These are phyloP conservation scores for Lignosus rhinocerotis DNA, from an alignment of 1,284 basidiomycete genomes.

Conservation along the genomic window DNA sequence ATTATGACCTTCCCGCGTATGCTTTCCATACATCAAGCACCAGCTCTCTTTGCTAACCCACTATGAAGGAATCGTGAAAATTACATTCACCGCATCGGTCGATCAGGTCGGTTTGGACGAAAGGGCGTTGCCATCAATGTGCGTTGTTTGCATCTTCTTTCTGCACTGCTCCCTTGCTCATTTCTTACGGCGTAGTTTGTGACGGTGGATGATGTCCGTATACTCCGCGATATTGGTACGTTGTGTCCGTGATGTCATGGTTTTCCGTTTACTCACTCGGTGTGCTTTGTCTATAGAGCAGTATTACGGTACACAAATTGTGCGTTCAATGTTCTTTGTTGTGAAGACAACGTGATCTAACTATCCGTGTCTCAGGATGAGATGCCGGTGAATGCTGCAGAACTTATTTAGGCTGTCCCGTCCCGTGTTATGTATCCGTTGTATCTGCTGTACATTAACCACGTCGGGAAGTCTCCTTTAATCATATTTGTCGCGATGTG, in stretches of 20 bases:
- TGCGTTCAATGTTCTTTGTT: slow-evolving; percentile 38
- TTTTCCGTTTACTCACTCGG: slow-evolving; percentile 11
- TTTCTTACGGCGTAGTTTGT: slow-evolving; percentile 65
- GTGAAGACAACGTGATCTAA: slow-evolving; percentile 19
- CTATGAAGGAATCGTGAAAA: slow-evolving; percentile 87
- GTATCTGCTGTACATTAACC: slow-evolving; percentile 42
- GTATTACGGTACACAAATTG: slow-evolving; percentile 89
- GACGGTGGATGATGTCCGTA: slow-evolving; percentile 87
- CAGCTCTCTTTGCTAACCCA: not conserved
- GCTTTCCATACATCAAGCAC: slow-evolving; percentile 27
- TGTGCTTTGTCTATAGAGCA: slow-evolving; percentile 52
- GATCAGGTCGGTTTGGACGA: slow-evolving; percentile 92
- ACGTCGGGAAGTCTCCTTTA: slow-evolving; percentile 24
- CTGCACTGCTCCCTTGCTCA: not conserved
- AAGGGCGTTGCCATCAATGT: slow-evolving; percentile 94
- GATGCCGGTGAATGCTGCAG: slow-evolving; percentile 92
- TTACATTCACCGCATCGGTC: slow-evolving; percentile 97
- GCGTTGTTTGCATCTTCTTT: slow-evolving; percentile 27
- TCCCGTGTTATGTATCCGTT: slow-evolving; percentile 39
- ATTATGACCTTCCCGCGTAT: slow-evolving; percentile 94
- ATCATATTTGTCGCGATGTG: slow-evolving; percentile 17
- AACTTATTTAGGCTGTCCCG: slow-evolving; percentile 61
- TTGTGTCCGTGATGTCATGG: slow-evolving; percentile 15
- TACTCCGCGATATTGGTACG: slow-evolving; percentile 87
- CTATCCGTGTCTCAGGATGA: slow-evolving; percentile 62